Evolutionary conservation across 148 eudicot species (phyloP), one percentile per base, ranked within the genome.

Genomic region (Persicaria maculosa): DNA sequence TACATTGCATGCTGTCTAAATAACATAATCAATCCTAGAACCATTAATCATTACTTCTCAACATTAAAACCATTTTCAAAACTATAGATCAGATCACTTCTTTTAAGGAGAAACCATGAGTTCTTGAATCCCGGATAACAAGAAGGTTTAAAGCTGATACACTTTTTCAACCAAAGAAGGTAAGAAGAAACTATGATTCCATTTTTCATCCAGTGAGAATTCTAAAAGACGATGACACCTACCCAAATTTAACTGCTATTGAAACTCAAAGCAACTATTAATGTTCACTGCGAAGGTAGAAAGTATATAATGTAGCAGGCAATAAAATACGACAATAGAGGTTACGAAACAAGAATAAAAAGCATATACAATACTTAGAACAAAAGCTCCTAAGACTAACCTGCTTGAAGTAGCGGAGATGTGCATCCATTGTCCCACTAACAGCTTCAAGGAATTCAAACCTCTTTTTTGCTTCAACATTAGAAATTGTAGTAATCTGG

Each of bases 361-460:
- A 15, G 64, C 76, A 59, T 5, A 47, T 54, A 11, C 53, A 62
- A 47, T 14, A 46, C 46, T n/a, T 9, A 31, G 36, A n/a, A 19
- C 43, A 47, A 58, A 46, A 59, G 16, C 36, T 71, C 50, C 19
- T 5, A 73, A 71, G 25, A 74, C 53, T 16, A 64, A 90, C 98
- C 97, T 95, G 98, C 80, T 95, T 95, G 78, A 95, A 95, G 80
- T 95, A 95, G 76, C 96, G 92, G 72, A 95, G 93, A 85, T 95
- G 98, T 74, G 98, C 91, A 83, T 93, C 97, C 98, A 95, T 95
- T 57, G 98, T 95, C 76, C 89, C 93, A 77, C 98, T 90, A 77
- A 95, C 98, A 64, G 97, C 97, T 90, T 95, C 98, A 75, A 95
- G 79, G 75, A 95, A 92, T 78, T 95, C 98, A 85, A 95, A 95